These are phyloP conservation scores for Penstemon barbatus DNA, from an alignment of 257 asterid genomes.

Conservation along the genomic window DNA sequence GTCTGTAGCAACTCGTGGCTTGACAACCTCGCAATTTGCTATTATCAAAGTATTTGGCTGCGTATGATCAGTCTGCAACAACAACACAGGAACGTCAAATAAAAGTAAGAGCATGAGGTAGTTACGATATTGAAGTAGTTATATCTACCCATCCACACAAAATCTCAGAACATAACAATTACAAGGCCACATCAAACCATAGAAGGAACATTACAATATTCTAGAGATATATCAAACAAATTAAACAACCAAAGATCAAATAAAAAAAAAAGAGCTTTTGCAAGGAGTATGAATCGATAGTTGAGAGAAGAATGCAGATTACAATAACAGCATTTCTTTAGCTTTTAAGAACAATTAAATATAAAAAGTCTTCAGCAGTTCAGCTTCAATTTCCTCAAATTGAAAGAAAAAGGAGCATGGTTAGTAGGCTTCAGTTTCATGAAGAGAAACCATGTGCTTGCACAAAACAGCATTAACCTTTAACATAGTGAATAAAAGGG, in stretches of 20 bases:
- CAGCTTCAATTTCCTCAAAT: constrained; percentile 6
- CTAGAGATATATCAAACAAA: neutral
- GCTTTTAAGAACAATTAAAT: neutral
- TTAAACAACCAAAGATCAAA: constrained; percentile 10
- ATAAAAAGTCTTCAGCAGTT: neutral
- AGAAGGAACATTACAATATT: neutral
- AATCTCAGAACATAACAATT: constrained; percentile 5
- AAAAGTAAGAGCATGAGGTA: neutral
- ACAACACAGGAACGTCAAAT: constrained; percentile 10
- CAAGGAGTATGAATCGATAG: constrained; percentile 9
- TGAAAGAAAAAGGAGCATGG: neutral
- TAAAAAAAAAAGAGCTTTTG: neutral
- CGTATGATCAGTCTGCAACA: constrained; percentile 76
- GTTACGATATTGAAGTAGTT: constrained; percentile 1
- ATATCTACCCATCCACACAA: neutral
- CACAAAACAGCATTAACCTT: neutral
- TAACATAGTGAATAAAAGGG: constrained; percentile 11
- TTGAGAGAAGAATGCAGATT: neutral
- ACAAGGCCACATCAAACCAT: constrained; percentile 3
- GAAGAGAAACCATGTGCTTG: constrained; percentile 9
- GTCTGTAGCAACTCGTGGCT: constrained; percentile 93
- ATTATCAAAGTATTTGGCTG: constrained; percentile 94
- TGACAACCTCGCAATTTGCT: constrained; percentile 90
- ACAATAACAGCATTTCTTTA: constrained; percentile 1
- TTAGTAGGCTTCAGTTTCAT: neutral